Base-by-base conservation (phyloP, 2,329 filamentous ascomycete species). In the Curvularia sp. region DNA sequence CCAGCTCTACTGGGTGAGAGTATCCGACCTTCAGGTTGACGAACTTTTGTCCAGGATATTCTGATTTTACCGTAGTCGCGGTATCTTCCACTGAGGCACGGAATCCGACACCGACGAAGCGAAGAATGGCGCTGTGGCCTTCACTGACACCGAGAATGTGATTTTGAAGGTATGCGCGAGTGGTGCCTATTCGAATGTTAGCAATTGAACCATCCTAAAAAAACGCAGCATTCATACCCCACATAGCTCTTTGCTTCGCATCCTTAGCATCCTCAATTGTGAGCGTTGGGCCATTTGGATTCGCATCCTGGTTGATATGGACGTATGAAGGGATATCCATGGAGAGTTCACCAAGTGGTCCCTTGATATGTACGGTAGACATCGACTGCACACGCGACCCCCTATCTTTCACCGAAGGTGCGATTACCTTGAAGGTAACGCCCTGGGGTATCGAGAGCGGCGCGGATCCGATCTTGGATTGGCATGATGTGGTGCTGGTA, bases 11-110 rank as follows among this genome's bases (percentile, higher is more conserved):
- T 0, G 94, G 91, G 83, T 99, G 95, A 62, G 94, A 96, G 80
- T 93, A 99, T 57, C 95, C 95, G 55, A 99, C 91, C 84, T 98
- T 98, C 66, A 99, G 82, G 63, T 90, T 92, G 42, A 99, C 89
- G 70, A 96, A 96, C 75, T 92, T 86, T 79, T 97, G 93, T 42
- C 90, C 93, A 0, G 87, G 87, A 74, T 89, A 97, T 73, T 88
- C 83, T 59, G 90, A 78, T 48, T 78, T 62, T 46, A 84, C 88
- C 59, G 89, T 92, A 33, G 82, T 87, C 24, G 90, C 90, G 39
- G 85, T 89, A 58, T 88, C 81, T 78, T 98, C 93, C 68, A 99
- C 85, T 4, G 87, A 90, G 15, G 95, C 95, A 78, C 94, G 87
- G 84, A 97, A 99, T 60, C 95, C 95, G 58, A 99, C 95, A 73